Percentiles rank a stretch among this genome's conserved stretches.
phyloP scores from a whole-genome alignment of 805 yeast species.

The Citeromyces matritensis region DNA sequence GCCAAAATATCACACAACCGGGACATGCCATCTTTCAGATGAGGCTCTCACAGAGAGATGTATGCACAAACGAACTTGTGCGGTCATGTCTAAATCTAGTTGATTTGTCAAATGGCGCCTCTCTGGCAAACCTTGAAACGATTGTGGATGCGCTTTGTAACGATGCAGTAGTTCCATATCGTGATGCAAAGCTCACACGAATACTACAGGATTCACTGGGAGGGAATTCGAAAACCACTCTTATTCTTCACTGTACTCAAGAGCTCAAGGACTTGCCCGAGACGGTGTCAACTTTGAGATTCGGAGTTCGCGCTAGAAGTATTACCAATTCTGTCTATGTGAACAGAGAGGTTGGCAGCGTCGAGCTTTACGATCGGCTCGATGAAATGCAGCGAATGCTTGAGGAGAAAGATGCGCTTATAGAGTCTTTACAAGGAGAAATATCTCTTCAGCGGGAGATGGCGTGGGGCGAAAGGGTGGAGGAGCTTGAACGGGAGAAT shows the following conservation, averaged over 20 bases:
- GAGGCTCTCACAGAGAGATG: slow-evolving; percentile 44
- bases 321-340: slow-evolving; percentile 52
- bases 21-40: slow-evolving; percentile 73
- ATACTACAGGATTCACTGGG: slow-evolving; percentile 70
- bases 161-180: slow-evolving; percentile 52
- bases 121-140: slow-evolving; percentile 65
- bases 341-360: slow-evolving; percentile 39
- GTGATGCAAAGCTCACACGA: slow-evolving; percentile 69
- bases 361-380: slow-evolving; percentile 22
- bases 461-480: too few relatives aligned
- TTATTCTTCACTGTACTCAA: slow-evolving; percentile 65
- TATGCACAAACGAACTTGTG: slow-evolving; percentile 38
- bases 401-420: neutral
- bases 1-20: slow-evolving; percentile 51
- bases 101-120: slow-evolving; percentile 76
- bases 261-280: slow-evolving; percentile 39
- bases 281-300: slow-evolving; percentile 57
- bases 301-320: slow-evolving; percentile 59
- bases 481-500: too few relatives aligned
- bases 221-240: slow-evolving; percentile 66
- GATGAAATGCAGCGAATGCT: slow-evolving; percentile 1
- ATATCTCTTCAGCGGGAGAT: neutral
- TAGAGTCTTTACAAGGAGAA: slow-evolving; percentile 2
- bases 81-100: slow-evolving; percentile 57
- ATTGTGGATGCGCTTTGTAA: slow-evolving; percentile 73